Evolutionary conservation across 2,329 filamentous ascomycete genomes (phyloP), one percentile per base, ranked within the genome.

Genomic region (Hypoxylon sp.): DNA sequence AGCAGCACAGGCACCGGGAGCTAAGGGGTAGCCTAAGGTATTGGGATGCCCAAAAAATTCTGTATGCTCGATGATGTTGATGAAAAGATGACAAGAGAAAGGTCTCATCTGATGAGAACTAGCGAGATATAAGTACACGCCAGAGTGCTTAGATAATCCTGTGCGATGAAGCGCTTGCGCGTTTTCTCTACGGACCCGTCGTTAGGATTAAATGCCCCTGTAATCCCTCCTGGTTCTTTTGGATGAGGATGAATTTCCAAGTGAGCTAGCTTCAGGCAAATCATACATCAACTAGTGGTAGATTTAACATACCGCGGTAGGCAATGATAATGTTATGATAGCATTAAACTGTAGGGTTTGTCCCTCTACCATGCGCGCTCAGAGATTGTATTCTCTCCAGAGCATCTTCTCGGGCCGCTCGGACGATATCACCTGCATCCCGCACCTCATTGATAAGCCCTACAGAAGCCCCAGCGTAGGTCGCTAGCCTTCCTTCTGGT

Each of bases 401-500:
- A 10, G 29, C 55, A 19, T 44, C 42, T 17, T 39, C 15, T 13
- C 55, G 44, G 7, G 51, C 31, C 15, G 29, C 44, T 2, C 17
- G 17, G 11, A 59, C 55, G 19, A 42, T 17, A 15, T 21, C n/a
- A 7, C n/a, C 61, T 6, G 65, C 65, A 7, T 51, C 39, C 37
- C 46, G 37, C 2, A 57, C 32, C n/a, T 61, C 55, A 27, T 53
- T 55, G 7, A 68, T 56, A 7, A 68, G 13, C 6, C 65, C 65
- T 1, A 68, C 61, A 32, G 60, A 37, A 5, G 61, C 50, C 7
- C 65, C 61, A 32, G 60, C 65, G 54, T 53, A 68, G 15, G 58
- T 54, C n/a, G 60, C 54, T 5, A 39, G 11, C 44, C 60, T 10
- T 50, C 54, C 31, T 19, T 56, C 15, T 17, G 46, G 46, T 11